Conservation (phyloP, 805 yeast species). For the Hanseniaspora meyeri region DNA sequence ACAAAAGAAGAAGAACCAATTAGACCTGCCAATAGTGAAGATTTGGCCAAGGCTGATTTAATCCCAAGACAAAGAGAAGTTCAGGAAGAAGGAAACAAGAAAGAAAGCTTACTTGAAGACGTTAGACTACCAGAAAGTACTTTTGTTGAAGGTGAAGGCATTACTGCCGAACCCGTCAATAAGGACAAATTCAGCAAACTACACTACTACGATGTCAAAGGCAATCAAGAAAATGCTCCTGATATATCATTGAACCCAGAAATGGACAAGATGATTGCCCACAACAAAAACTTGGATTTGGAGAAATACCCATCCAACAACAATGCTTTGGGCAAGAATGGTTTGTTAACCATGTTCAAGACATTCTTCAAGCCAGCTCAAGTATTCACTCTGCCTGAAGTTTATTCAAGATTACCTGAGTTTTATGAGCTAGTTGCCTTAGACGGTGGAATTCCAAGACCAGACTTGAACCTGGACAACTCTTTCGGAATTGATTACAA, state of each 20-base stretch:
- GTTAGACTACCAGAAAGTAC: constrained; percentile 2
- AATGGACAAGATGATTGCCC: not conserved
- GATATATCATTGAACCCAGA: constrained; percentile 11
- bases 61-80: constrained; percentile 18
- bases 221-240: not conserved
- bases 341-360: constrained; percentile 18
- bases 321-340: not conserved
- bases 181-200: not conserved
- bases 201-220: constrained; percentile 8
- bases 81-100: not conserved
- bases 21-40: constrained; percentile 24
- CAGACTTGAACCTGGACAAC: constrained; percentile 15
- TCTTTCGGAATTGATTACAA: constrained; percentile 1
- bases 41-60: constrained; percentile 24
- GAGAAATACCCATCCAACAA: constrained; percentile 3
- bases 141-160: constrained; percentile 7
- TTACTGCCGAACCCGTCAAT: not conserved
- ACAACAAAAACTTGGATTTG: constrained; percentile 4
- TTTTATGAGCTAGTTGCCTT: constrained; percentile 26
- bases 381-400: constrained; percentile 34
- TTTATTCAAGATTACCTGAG: constrained; percentile 32
- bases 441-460: constrained; percentile 23
- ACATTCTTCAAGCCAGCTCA: constrained; percentile 38
- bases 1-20: constrained; percentile 16
- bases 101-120: not conserved